Percentiles rank a stretch among this genome's conserved stretches.
Conservation (phyloP, 2,329 filamentous ascomycete species). For the Pseudogymnoascus sp. region DNA sequence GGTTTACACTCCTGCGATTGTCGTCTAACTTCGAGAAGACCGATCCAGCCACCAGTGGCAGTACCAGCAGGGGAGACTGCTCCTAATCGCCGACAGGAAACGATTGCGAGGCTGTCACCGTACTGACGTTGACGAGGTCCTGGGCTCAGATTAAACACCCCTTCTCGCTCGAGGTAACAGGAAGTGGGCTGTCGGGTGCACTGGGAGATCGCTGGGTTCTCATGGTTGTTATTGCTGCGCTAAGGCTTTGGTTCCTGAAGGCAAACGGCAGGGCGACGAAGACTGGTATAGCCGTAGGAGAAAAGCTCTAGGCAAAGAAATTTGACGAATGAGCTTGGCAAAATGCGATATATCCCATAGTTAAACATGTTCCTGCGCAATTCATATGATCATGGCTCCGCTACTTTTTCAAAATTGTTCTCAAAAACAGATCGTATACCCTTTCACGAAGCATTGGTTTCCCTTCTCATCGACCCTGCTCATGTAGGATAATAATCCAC, state of each 20-base stretch:
- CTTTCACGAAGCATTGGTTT: background rate
- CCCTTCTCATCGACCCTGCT: background rate
- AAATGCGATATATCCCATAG: background rate
- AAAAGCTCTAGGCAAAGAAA: background rate
- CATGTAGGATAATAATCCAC: background rate
- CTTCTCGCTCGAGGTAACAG: conserved; percentile 11
- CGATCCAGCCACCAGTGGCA: background rate
- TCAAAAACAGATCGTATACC: background rate
- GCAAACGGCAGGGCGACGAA: background rate
- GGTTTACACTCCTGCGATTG: conserved; percentile 3
- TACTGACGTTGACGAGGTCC: conserved; percentile 14
- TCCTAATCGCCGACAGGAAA: background rate
- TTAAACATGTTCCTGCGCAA: background rate
- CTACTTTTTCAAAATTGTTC: background rate
- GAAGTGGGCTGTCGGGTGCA: background rate
- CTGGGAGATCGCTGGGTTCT: conserved; percentile 14
- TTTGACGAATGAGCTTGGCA: background rate
- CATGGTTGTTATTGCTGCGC: conserved; percentile 12
- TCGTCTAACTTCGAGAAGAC: background rate
- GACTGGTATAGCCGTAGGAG: background rate
- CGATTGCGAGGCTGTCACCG: conserved; percentile 8
- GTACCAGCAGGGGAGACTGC: background rate
- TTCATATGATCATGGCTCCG: background rate
- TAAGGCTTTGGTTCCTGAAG: conserved; percentile 13
- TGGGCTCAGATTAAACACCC: conserved; percentile 13